phyloP scores from a whole-genome alignment of 352 stramenopile genomes.

The Globisporangium paddicum region DNA sequence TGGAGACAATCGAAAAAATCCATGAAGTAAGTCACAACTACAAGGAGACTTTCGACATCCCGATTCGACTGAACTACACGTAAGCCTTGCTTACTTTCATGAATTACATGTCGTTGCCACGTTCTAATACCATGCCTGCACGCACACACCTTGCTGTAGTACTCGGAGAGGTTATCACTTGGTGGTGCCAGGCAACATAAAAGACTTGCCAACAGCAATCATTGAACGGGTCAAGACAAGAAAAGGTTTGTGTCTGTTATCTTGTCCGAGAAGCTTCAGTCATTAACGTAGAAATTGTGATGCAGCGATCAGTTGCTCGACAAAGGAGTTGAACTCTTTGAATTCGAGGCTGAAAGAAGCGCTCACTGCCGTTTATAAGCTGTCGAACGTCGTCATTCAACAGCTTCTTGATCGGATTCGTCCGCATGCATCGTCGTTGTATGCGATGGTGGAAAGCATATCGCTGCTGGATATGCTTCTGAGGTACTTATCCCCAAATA shows the following conservation, averaged over 20 bases:
- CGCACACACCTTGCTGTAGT: constrained; percentile 23
- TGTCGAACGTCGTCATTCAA: constrained; percentile 86
- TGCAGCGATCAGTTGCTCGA: constrained; percentile 82
- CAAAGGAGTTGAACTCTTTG: constrained; percentile 80
- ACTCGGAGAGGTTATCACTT: constrained; percentile 70
- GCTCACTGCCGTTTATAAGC: constrained; percentile 80
- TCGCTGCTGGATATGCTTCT: constrained; percentile 91
- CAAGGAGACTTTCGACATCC: constrained; percentile 62
- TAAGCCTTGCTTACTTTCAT: constrained; percentile 18
- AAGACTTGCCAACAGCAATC: constrained; percentile 48
- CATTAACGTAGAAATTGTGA: constrained; percentile 6
- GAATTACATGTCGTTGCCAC: not conserved
- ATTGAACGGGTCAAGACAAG: constrained; percentile 63
- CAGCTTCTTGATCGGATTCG: constrained; percentile 77
- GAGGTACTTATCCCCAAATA: constrained; percentile 31
- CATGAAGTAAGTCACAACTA: constrained; percentile 70
- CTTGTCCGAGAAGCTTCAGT: not conserved
- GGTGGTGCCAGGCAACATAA: constrained; percentile 43
- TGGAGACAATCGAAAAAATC: constrained; percentile 83
- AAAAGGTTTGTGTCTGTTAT: constrained; percentile 33
- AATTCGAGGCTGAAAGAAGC: constrained; percentile 82
- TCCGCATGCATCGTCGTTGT: constrained; percentile 65
- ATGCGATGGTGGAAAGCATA: constrained; percentile 85
- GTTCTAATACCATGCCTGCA: not conserved
- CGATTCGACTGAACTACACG: constrained; percentile 76